Percentiles rank a stretch among this genome's conserved stretches.
Conservation (phyloP, 768 basidiomycete genomes). For the Cyclocybe aegerita region DNA sequence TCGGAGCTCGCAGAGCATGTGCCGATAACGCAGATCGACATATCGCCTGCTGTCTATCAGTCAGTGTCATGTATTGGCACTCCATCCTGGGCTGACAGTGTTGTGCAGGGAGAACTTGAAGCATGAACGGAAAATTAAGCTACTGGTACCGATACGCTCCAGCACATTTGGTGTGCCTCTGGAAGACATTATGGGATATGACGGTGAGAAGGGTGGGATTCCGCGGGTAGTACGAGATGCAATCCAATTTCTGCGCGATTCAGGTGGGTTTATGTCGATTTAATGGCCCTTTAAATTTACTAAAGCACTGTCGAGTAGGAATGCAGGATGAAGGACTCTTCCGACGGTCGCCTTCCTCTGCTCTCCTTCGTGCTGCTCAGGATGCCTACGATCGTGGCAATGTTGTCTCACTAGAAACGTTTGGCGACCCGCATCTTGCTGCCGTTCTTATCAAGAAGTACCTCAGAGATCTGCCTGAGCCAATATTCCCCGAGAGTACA, state of each 20-base stretch:
- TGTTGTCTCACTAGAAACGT: constrained; percentile 75
- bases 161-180: constrained; percentile 79
- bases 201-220: constrained; percentile 81
- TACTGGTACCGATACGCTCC: constrained; percentile 63
- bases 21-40: constrained; percentile 85
- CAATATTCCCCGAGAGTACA: constrained; percentile 70
- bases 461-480: constrained; percentile 74
- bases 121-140: constrained; percentile 64
- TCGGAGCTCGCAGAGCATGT: constrained; percentile 76
- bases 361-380: constrained; percentile 68
- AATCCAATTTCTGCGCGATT: constrained; percentile 67
- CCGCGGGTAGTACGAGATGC: constrained; percentile 79
- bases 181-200: constrained; percentile 80
- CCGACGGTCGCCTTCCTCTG: constrained; percentile 75
- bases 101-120: constrained; percentile 71
- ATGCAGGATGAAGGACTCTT: constrained; percentile 79
- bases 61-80: constrained; percentile 33
- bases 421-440: constrained; percentile 76
- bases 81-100: background rate
- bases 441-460: constrained; percentile 88
- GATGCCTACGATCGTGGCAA: constrained; percentile 82
- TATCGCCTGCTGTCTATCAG: constrained; percentile 82
- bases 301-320: constrained; percentile 33
- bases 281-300: background rate
- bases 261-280: constrained; percentile 35